Evolutionary conservation across 1,284 basidiomycete species (phyloP).

Genomic region (Rhodotorula sp.): DNA sequence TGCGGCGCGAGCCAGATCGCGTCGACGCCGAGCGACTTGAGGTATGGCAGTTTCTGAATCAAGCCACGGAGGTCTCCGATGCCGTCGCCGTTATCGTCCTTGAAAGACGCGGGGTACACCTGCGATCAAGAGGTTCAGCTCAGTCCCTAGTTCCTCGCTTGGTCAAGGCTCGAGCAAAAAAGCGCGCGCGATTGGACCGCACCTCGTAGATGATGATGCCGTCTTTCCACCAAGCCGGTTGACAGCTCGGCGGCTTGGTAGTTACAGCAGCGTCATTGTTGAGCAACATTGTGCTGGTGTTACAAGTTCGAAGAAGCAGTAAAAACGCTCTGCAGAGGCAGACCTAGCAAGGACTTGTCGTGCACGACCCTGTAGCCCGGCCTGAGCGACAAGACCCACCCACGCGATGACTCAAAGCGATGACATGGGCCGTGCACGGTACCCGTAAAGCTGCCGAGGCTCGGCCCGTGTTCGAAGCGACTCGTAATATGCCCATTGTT

Average conservation of each 20-base stretch:
- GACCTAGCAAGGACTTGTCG: no score
- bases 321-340: no score
- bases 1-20: conserved; percentile 74
- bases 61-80: conserved; percentile 74
- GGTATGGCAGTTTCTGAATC: conserved; percentile 64
- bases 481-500: neutral
- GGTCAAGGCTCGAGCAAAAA: neutral
- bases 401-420: no score
- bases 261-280: neutral
- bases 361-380: no score
- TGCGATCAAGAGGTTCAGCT: conserved; percentile 13
- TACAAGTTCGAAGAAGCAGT: neutral
- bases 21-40: conserved; percentile 68
- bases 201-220: conserved; percentile 63
- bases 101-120: conserved; percentile 73
- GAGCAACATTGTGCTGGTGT: neutral
- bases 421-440: no score
- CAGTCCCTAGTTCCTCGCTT: neutral
- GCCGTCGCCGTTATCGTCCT: conserved; percentile 71
- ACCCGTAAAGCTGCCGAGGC: no score
- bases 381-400: no score
- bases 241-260: neutral
- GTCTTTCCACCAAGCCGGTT: conserved; percentile 61
- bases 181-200: neutral
- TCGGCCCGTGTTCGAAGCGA: no score